phyloP scores from a whole-genome alignment of 345 rosid genomes.

The Lagerstroemia speciosa region DNA sequence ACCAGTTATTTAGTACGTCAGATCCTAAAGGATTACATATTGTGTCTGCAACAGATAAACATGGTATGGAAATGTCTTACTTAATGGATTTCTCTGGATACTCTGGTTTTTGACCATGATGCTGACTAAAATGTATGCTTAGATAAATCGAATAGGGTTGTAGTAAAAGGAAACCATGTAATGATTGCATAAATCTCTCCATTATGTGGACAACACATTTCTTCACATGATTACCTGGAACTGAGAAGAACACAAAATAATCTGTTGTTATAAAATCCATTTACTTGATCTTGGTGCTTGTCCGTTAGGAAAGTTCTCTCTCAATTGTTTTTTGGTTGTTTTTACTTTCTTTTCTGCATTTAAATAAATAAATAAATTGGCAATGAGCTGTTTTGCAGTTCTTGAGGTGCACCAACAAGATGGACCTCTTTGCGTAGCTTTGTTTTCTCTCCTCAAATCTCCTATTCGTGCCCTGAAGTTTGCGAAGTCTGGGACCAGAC shows the following conservation, averaged over 20 bases:
- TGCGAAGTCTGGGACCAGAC: slow-evolving; percentile 43
- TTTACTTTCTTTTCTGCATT: not conserved
- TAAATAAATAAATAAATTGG: not conserved
- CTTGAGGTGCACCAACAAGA: slow-evolving; percentile 30
- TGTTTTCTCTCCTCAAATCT: slow-evolving; percentile 54
- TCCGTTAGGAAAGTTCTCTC: not conserved
- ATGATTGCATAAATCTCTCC: not conserved
- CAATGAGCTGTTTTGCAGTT: not conserved
- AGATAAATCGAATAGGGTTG: not conserved
- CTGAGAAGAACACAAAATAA: not conserved
- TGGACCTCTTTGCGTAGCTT: slow-evolving; percentile 50
- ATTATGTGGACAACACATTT: not conserved
- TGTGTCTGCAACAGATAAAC: slow-evolving; percentile 47
- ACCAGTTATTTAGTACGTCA: slow-evolving; percentile 35
- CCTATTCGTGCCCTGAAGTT: slow-evolving; percentile 44
- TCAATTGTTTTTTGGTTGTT: not conserved
- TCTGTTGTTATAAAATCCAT: not conserved
- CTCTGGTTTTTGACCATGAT: not conserved
- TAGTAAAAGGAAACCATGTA: not conserved
- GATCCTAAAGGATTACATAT: slow-evolving; percentile 42
- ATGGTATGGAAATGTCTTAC: slow-evolving; percentile 33
- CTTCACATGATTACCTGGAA: not conserved
- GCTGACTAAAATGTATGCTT: not conserved
- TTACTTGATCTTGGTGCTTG: not conserved
- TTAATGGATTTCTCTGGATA: not conserved